Conservation (phyloP, 768 basidiomycete species). For the Hemileccinum rubropunctum region DNA sequence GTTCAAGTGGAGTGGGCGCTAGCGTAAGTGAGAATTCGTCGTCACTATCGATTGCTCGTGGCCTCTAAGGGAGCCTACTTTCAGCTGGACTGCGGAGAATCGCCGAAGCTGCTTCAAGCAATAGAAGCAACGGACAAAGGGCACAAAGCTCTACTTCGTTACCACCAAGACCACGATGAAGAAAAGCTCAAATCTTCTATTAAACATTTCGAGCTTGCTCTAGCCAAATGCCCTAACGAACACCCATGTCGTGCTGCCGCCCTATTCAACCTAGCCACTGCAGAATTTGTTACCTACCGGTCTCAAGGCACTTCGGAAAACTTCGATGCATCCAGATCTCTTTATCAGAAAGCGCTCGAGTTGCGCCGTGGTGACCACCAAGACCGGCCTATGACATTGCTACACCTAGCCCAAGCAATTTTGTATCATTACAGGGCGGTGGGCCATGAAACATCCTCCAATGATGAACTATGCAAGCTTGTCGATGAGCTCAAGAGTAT, state of each 20-base stretch:
- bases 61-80: neutral
- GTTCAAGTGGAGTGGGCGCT: neutral
- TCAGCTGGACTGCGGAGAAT: neutral
- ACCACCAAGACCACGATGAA: neutral
- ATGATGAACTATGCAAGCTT: neutral
- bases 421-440: neutral
- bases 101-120: neutral
- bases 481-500: neutral
- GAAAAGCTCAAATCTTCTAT: slow-evolving; percentile 1
- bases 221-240: neutral
- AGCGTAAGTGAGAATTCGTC: too few relatives aligned
- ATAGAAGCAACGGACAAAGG: slow-evolving; percentile 1
- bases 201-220: slow-evolving; percentile 3
- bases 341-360: slow-evolving; percentile 6
- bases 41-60: too few relatives aligned
- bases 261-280: slow-evolving; percentile 15
- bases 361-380: neutral
- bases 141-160: slow-evolving; percentile 1
- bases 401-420: slow-evolving; percentile 8
- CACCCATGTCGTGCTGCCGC: slow-evolving; percentile 5
- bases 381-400: slow-evolving; percentile 6
- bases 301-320: neutral
- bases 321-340: neutral
- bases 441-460: neutral
- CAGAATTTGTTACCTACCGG: slow-evolving; percentile 2